A percentile compares a stretch with the other conserved stretches of the same genome.
phyloP scores from a whole-genome alignment of 192 early-diverging fungal species.

The Helicostylum pulchrum region DNA sequence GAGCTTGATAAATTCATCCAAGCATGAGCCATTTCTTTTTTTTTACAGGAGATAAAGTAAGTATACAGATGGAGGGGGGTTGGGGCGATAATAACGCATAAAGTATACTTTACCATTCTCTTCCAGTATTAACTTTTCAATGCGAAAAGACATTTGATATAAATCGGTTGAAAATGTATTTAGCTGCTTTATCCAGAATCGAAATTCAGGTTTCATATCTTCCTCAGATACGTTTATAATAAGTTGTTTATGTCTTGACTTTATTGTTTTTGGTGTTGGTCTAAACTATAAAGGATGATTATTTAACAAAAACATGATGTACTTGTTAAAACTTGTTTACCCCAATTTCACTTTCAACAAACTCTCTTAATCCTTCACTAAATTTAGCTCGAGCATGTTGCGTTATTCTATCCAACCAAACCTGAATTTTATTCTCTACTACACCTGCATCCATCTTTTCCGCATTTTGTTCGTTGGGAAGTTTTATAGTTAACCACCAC shows the following conservation, averaged over 20 bases:
- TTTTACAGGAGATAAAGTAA: neutral
- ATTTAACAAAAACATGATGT: neutral
- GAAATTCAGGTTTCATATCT: conserved; percentile 21
- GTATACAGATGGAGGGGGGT: too few species aligned
- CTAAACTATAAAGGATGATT: conserved; percentile 14
- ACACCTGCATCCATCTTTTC: neutral
- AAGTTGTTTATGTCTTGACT: conserved; percentile 12
- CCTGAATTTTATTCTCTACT: conserved; percentile 24
- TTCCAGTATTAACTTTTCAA: conserved; percentile 6
- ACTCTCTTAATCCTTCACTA: conserved; percentile 33
- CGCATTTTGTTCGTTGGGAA: neutral
- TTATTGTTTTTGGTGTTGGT: conserved; percentile 9
- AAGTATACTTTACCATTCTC: conserved; percentile 16
- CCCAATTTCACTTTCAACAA: conserved; percentile 36
- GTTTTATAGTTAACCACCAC: conserved; percentile 24
- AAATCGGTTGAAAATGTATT: neutral
- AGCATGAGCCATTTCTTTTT: conserved; percentile 12
- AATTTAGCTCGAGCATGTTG: conserved; percentile 13
- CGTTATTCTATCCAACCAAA: conserved; percentile 26
- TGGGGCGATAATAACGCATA: neutral
- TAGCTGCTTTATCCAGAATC: neutral
- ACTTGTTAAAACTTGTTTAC: conserved; percentile 6
- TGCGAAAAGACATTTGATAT: neutral
- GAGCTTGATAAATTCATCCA: conserved; percentile 20
- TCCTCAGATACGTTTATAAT: conserved; percentile 3